Evolutionary conservation across 805 yeast species (phyloP), one percentile per base, ranked within the genome.

Genomic region (Kazachstania taianensis): DNA sequence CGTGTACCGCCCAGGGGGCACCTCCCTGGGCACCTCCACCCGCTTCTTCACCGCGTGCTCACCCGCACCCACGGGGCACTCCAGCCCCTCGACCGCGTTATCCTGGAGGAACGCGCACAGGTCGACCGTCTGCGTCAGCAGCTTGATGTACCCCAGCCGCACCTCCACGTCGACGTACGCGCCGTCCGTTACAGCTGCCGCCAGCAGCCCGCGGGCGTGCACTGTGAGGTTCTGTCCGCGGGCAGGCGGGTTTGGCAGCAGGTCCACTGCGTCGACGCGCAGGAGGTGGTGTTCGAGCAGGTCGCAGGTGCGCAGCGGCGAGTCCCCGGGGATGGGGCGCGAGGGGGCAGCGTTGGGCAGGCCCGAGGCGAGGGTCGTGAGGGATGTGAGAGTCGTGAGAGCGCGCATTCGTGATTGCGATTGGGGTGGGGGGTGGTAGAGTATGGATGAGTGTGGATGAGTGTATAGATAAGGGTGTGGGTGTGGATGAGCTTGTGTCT

Each of bases 101-200:
- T 86, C 80, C 36, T 75, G 73, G 40, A 86, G 67, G 55, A 85
- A 78, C 45, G 86, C 95, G 61, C 98, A 92, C 42, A 92, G 66
- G 58, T 92, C 97, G 57, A 79, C 82, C n/a, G 94, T 83, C 56
- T 86, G 89, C 49, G 84, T 80, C 36, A 92, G 63, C 39, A 92
- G 69, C 48, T 81, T 81, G 61, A 92, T 87, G 63, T 81, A 87
- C 5, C 97, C 98, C 52, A 86, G 81, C 45, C 82, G 72, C 15
- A 92, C 97, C 46, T 85, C 94, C 20, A 92, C 89, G 46, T 87
- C 96, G 34, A 92, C 94, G 51, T 87, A 92, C 0, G 97, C 83
- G 23, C 98, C 98, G 14, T 84, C 89, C 20, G 58, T 73, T 25
- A 92, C 64, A 7, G 65, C 66, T 34, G 68, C 55, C 16, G 63